phyloP scores from a whole-genome alignment of 2,329 filamentous ascomycete species.

The Penicillium thymicola region DNA sequence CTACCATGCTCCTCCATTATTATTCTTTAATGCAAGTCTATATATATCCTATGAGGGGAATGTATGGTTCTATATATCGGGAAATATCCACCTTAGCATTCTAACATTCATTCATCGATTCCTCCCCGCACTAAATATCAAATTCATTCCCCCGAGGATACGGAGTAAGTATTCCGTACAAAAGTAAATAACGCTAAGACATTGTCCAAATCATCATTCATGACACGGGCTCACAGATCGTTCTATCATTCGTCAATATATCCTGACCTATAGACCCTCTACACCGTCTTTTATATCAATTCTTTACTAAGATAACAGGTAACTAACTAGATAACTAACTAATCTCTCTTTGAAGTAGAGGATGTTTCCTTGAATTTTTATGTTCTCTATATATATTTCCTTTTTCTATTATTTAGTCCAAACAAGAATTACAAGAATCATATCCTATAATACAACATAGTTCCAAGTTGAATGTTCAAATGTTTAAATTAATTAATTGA shows the following conservation, averaged over 20 bases:
- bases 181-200: neutral
- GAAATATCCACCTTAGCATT: neutral
- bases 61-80: neutral
- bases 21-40: neutral
- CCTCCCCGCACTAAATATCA: neutral
- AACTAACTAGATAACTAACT: neutral
- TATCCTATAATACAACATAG: neutral
- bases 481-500: neutral
- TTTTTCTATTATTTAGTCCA: neutral
- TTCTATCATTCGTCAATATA: conserved; percentile 26
- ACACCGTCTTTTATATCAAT: conserved; percentile 21
- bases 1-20: neutral
- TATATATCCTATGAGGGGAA: neutral
- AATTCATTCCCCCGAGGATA: neutral
- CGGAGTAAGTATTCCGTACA: no score
- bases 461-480: neutral
- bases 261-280: neutral
- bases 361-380: neutral
- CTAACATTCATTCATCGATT: neutral
- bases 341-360: neutral
- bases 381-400: neutral
- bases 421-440: neutral
- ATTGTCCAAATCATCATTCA: neutral
- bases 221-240: conserved; percentile 20
- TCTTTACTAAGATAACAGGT: neutral